Evolutionary conservation across 1,284 basidiomycete species (phyloP).

Genomic region (Grifola frondosa): DNA sequence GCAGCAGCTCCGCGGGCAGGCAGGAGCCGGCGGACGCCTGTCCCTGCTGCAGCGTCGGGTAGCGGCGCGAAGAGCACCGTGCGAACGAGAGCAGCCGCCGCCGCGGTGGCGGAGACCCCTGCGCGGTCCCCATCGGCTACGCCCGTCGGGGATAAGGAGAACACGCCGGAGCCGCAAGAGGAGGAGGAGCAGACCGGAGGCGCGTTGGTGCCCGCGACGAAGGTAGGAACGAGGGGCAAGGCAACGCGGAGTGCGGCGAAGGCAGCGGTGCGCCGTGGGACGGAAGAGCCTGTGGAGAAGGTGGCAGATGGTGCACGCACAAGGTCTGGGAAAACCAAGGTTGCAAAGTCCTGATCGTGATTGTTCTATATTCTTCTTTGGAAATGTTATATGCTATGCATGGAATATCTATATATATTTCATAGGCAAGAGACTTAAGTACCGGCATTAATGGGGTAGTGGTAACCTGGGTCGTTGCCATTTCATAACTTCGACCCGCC

Average conservation of each 20-base stretch:
- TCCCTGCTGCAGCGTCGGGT: constrained; percentile 1
- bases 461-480: constrained; percentile 23
- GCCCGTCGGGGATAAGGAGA: constrained; percentile 40
- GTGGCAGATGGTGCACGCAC: constrained; percentile 12
- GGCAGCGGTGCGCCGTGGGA: constrained; percentile 13
- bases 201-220: constrained; percentile 10
- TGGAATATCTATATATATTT: no score
- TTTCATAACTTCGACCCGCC: constrained; percentile 69
- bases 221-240: constrained; percentile 11
- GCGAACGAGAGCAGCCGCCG: constrained; percentile 1
- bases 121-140: no score
- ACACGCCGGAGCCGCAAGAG: constrained; percentile 34
- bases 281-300: constrained; percentile 23
- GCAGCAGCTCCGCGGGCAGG: constrained; percentile 11
- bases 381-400: no score
- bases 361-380: background rate
- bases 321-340: constrained; percentile 25
- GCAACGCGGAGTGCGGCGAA: constrained; percentile 18
- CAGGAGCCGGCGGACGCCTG: constrained; percentile 15
- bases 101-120: constrained; percentile 3
- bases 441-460: constrained; percentile 23
- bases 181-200: constrained; percentile 25
- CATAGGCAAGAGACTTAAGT: no score
- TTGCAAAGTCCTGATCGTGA: constrained; percentile 15
- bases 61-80: background rate